These are phyloP conservation scores for Dionaea muscipula DNA, from an alignment of 179 eudicot species.

Conservation along the genomic window DNA sequence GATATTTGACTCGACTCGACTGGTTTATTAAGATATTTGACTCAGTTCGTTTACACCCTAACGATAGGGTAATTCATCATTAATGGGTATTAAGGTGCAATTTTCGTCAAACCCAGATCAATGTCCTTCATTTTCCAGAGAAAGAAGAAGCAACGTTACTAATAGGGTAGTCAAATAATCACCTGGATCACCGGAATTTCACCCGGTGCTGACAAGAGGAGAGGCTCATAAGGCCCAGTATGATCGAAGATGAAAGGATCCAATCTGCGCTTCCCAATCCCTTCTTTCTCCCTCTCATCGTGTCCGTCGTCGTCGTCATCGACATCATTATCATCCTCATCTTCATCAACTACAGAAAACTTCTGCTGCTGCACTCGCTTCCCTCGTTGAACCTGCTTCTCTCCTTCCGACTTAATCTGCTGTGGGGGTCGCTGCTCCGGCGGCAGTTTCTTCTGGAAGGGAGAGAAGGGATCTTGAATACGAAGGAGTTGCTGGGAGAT, in stretches of 20 bases:
- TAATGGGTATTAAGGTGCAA: no score
- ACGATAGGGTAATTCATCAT: no score
- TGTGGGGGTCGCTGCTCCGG: not conserved
- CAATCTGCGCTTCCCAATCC: constrained; percentile 27
- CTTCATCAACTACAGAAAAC: constrained; percentile 11
- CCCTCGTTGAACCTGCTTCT: constrained; percentile 4
- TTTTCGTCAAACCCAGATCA: no score
- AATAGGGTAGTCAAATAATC: constrained; percentile 1
- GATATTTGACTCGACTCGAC: no score
- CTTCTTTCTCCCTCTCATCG: constrained; percentile 17
- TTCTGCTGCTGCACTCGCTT: constrained; percentile 8
- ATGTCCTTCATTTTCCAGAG: no score
- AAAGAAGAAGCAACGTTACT: not conserved
- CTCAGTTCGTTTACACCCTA: no score
- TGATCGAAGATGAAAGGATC: constrained; percentile 40
- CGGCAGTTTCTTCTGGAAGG: constrained; percentile 11
- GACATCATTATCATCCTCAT: constrained; percentile 19
- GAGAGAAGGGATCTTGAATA: constrained; percentile 30
- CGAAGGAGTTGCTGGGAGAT: constrained; percentile 63
- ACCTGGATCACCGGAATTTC: constrained; percentile 49
- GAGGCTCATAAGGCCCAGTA: constrained; percentile 59
- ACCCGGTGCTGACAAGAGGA: constrained; percentile 33
- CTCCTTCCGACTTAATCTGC: constrained; percentile 1
- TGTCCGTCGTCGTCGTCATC: constrained; percentile 21
- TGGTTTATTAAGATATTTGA: no score